Evolutionary conservation across 495 filamentous ascomycete species (phyloP), one percentile per base, ranked within the genome.

Genomic region (Hypoxylon intermedium): DNA sequence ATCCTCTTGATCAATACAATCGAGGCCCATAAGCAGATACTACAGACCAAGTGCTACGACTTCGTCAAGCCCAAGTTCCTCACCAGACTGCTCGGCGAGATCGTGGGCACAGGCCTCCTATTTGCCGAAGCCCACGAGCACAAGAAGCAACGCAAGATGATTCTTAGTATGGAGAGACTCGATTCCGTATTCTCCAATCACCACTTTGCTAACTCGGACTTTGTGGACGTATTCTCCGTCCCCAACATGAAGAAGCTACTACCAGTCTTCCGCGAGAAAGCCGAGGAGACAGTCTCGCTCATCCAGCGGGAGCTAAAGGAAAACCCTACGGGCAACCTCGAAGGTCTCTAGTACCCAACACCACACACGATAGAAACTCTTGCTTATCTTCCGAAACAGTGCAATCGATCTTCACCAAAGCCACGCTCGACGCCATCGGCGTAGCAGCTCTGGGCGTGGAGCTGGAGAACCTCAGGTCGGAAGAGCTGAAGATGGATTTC

Each of bases 381-480:
- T 37, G n/a, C 34, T 37, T 5, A 9, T n/a, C 9, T 3, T 1
- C 41, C 6, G 1, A 30, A 46, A 46, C 21, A 68, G 65, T 64
- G 1, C 47, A 50, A 12, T 51, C 46, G 18, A 31, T 56, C 3
- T 67, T 53, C 33, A 43, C 53, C 15, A 67, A 56, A 54, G 54
- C 56, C 16, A 87, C 87, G 0, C 82, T 91, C 2, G 89, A 91
- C 60, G 85, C 90, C 36, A 89, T 89, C 43, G 87, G 89, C 3
- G 72, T 82, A 3, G 82, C 86, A 0, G 84, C 86, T 1, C 81
- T 91, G 67, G 88, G 87, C 1, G 78, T 84, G 2, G 85, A 90
- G 21, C 89, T 91, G 58, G 70, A 75, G 43, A 81, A 85, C 0
- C 65, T 91, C 12, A 66, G 79, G 9, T 75, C 84, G 47, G 75